phyloP scores from a whole-genome alignment of 805 yeast genomes.

The Tetrapisispora nanseiensis region DNA sequence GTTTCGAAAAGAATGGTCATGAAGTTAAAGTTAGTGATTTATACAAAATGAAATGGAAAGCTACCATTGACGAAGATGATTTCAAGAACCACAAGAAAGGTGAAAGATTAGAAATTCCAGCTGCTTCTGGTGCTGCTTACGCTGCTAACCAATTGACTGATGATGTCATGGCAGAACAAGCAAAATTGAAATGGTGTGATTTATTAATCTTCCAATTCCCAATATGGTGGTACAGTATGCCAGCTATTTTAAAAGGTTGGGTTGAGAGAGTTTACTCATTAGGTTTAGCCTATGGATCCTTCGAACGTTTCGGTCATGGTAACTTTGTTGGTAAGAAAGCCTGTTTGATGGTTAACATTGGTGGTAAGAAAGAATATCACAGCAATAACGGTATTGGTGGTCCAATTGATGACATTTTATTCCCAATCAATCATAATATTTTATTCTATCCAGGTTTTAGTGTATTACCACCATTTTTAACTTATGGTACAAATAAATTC shows the following conservation, averaged over 20 bases:
- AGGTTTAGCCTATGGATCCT: conserved; percentile 18
- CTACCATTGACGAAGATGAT: conserved; percentile 10
- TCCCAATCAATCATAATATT: conserved; percentile 21
- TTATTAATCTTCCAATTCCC: conserved; percentile 23
- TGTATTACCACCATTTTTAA: conserved; percentile 15
- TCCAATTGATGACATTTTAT: conserved; percentile 15
- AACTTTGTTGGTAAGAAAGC: conserved; percentile 15
- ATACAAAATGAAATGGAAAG: conserved; percentile 15
- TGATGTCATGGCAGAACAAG: conserved; percentile 23
- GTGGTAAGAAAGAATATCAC: conserved; percentile 13
- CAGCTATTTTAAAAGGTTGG: conserved; percentile 28
- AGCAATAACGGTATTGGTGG: conserved; percentile 17
- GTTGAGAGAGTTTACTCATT: conserved; percentile 19
- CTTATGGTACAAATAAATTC: conserved; percentile 6
- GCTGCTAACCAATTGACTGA: conserved; percentile 12
- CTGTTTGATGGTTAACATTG: conserved; percentile 7
- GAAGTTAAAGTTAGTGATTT: conserved; percentile 17
- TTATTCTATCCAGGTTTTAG: conserved; percentile 18
- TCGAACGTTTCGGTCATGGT: conserved; percentile 17
- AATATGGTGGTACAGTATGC: conserved; percentile 27
- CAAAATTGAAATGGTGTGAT: conserved; percentile 26
- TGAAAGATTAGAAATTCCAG: conserved; percentile 9
- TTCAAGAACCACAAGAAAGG: conserved; percentile 8
- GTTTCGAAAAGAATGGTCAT: conserved; percentile 12
- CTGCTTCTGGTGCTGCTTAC: conserved; percentile 15